Conservation (phyloP, 2,329 filamentous ascomycete genomes). For the Proliferodiscus dingleyae region DNA sequence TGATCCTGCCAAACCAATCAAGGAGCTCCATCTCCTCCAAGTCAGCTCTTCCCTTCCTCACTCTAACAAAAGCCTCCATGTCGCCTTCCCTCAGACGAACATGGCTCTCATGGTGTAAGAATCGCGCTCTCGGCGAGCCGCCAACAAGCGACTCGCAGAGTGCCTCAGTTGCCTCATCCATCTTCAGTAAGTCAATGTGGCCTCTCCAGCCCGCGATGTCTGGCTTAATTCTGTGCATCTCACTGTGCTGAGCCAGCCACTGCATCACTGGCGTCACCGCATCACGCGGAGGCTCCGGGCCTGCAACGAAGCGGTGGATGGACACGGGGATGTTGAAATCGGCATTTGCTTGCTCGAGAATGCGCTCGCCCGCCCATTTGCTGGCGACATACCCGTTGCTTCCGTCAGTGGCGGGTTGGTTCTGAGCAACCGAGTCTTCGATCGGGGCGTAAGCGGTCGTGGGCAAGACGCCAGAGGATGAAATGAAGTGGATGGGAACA, state of each 20-base stretch:
- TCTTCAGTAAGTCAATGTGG: conserved; percentile 7
- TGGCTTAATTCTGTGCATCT: conserved; percentile 5
- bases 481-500: conserved; percentile 37
- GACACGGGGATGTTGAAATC: conserved; percentile 1
- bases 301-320: conserved; percentile 7
- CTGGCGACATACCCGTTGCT: conserved; percentile 30
- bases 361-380: conserved; percentile 32
- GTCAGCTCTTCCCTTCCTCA: conserved; percentile 21
- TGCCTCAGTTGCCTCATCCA: conserved; percentile 9
- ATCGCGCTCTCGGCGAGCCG: conserved; percentile 6
- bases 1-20: conserved; percentile 10
- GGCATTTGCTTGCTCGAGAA: conserved; percentile 25
- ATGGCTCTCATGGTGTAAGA: conserved; percentile 9
- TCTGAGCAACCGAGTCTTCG: neutral
- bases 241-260: conserved; percentile 7
- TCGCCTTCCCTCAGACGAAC: conserved; percentile 5
- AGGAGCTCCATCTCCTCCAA: conserved; percentile 8
- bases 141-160: conserved; percentile 6
- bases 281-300: conserved; percentile 1
- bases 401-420: conserved; percentile 20
- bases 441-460: neutral
- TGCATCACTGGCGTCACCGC: conserved; percentile 3
- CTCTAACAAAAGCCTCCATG: conserved; percentile 31
- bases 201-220: conserved; percentile 8
- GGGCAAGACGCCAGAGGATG: conserved; percentile 17